Conservation (phyloP, 352 stramenopile species). For the Phytopythium litorale region DNA sequence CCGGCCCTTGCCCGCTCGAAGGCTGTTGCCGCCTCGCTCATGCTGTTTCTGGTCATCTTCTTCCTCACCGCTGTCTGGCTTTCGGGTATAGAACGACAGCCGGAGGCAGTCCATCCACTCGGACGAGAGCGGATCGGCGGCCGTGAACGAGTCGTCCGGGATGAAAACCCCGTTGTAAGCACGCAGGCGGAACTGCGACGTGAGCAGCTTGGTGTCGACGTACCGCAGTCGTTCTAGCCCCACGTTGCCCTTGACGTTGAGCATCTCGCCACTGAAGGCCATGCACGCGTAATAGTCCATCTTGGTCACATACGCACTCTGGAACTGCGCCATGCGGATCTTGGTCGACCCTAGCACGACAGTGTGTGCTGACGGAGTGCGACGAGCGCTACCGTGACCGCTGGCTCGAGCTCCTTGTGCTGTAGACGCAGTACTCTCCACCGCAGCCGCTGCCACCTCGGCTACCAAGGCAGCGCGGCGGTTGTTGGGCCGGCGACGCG, state of each 20-base stretch:
- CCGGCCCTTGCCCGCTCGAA: background rate
- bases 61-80: background rate
- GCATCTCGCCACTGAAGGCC: constrained; percentile 70
- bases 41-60: constrained; percentile 5
- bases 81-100: constrained; percentile 25
- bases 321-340: constrained; percentile 77
- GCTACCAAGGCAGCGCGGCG: constrained; percentile 41
- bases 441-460: background rate
- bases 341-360: constrained; percentile 66
- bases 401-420: background rate
- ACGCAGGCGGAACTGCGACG: constrained; percentile 52
- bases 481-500: constrained; percentile 22
- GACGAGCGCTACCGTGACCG: background rate
- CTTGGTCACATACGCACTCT: constrained; percentile 81
- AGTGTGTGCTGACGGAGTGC: constrained; percentile 23
- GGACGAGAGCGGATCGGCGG: constrained; percentile 53
- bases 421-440: background rate
- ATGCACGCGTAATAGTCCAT: constrained; percentile 84
- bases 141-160: constrained; percentile 60
- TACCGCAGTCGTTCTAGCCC: constrained; percentile 72
- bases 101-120: constrained; percentile 85
- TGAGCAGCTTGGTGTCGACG: constrained; percentile 65
- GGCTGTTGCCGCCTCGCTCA: background rate
- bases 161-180: constrained; percentile 71
- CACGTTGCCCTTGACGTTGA: constrained; percentile 85